Base-by-base conservation (phyloP, 164 flowering plant species). In the Sedum album region DNA sequence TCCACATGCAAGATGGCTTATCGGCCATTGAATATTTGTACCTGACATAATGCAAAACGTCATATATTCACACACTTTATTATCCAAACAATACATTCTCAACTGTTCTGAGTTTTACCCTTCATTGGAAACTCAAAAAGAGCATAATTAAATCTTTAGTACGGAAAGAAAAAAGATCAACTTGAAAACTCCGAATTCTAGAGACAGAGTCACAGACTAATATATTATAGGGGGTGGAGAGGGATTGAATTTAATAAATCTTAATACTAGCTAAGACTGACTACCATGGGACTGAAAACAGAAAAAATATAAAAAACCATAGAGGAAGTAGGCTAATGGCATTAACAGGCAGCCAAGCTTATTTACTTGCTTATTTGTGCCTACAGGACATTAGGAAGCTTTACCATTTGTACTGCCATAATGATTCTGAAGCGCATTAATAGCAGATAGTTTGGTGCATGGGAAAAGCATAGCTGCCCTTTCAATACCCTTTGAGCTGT, bases 401-500 rank as follows among this genome's bases (percentile, higher is more conserved):
- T 39, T 76, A 77, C 80, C 82, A 72, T 76, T 73, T 33, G 75
- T 69, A 33, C 68, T 70, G 53, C 66, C 48, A 48, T 71, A 48
- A 15, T 73, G 72, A 18, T 46, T 63, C 2, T 30, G 72, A 66
- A 5, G 53, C 26, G 67, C 60, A 66, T 70, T 72, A 33, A 72
- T 17, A 31, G 60, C 41, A 60, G 35, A 60, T 28, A 48, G 8
- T 72, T 74, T 70, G 44, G 46, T 38, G 63, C 36, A 46, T 62
- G 67, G 20, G 51, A 62, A 48, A 65, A 66, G 35, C 8, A 55
- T 67, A 8, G 44, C 42, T 1, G 69, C 73, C 65, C 31, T 48
- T 26, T 33, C 60, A 51, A 60, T 70, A 44, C 63, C 71, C 70
- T 82, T 82, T 13, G 98, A 87, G 53, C 72, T 82, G 82, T 93